These are phyloP conservation scores for Volutella citrinella DNA, from an alignment of 2,329 filamentous ascomycete species.

Conservation along the genomic window DNA sequence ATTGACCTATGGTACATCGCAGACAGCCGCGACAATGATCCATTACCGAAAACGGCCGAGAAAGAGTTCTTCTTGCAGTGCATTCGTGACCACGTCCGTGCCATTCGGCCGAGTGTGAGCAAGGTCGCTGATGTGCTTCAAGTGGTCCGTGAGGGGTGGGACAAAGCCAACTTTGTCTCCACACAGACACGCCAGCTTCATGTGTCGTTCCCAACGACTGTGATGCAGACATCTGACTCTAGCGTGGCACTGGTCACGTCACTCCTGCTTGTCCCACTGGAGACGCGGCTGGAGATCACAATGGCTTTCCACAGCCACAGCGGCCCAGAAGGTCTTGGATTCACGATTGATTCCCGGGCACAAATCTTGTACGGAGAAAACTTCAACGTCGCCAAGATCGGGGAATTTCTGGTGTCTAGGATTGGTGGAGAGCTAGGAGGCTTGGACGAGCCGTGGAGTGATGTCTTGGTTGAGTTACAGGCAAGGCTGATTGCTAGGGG, in stretches of 20 bases:
- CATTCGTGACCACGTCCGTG: slow-evolving; percentile 65
- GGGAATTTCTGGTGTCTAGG: slow-evolving; percentile 62
- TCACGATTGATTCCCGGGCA: slow-evolving; percentile 53
- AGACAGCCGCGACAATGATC: slow-evolving; percentile 50
- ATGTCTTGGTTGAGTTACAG: slow-evolving; percentile 53
- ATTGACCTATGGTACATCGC: slow-evolving; percentile 72
- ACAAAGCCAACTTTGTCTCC: slow-evolving; percentile 56
- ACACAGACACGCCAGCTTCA: slow-evolving; percentile 61
- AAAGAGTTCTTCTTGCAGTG: slow-evolving; percentile 74
- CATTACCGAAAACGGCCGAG: slow-evolving; percentile 58
- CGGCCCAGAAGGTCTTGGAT: slow-evolving; percentile 48
- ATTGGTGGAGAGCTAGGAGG: slow-evolving; percentile 41
- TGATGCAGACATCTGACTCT: slow-evolving; percentile 63
- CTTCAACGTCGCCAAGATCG: slow-evolving; percentile 73
- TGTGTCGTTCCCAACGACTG: slow-evolving; percentile 61
- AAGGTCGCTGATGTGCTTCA: slow-evolving; percentile 55
- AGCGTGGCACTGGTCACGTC: slow-evolving; percentile 59
- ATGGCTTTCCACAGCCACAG: slow-evolving; percentile 52
- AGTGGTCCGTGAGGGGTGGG: slow-evolving; percentile 63
- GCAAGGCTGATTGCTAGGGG: slow-evolving; percentile 54
- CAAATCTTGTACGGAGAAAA: slow-evolving; percentile 73
- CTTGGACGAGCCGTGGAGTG: slow-evolving; percentile 47
- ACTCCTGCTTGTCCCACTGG: slow-evolving; percentile 60
- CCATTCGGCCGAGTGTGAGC: slow-evolving; percentile 56
- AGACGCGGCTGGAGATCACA: slow-evolving; percentile 65